Conservation (phyloP, 2,329 filamentous ascomycete genomes). For the Coleophoma crateriformis region DNA sequence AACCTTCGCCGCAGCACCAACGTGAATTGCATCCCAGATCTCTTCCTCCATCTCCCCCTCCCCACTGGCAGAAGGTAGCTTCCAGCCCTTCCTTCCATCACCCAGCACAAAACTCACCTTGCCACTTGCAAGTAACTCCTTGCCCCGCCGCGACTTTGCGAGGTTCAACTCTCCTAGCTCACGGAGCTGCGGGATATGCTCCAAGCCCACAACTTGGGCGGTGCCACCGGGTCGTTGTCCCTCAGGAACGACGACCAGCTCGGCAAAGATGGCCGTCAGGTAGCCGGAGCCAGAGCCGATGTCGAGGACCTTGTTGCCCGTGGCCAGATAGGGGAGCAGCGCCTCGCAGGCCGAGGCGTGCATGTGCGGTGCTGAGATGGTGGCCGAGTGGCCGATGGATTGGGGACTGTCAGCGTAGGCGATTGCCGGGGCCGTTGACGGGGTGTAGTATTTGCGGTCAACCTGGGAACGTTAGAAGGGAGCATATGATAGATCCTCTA, state of each 20-base stretch:
- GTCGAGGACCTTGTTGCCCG: constrained; percentile 53
- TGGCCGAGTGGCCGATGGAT: constrained; percentile 60
- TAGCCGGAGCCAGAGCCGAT: constrained; percentile 77
- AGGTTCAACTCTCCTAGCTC: constrained; percentile 62
- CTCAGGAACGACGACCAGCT: constrained; percentile 30
- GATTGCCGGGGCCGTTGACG: constrained; percentile 31
- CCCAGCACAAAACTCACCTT: constrained; percentile 68
- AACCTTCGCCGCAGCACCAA: constrained; percentile 76
- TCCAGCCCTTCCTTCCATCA: constrained; percentile 66
- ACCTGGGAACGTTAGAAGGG: no score
- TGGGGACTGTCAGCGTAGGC: constrained; percentile 74
- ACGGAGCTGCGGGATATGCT: constrained; percentile 63
- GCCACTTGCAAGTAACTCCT: constrained; percentile 53
- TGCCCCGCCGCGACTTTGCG: constrained; percentile 53
- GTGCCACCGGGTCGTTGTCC: constrained; percentile 9
- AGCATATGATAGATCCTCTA: no score
- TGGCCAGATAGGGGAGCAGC: constrained; percentile 47
- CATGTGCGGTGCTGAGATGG: constrained; percentile 71
- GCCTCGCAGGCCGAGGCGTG: constrained; percentile 61
- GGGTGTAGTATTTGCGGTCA: no score
- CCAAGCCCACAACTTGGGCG: constrained; percentile 59
- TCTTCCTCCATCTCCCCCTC: constrained; percentile 37
- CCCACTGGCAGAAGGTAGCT: not conserved
- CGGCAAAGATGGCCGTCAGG: constrained; percentile 80
- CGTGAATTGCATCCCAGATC: constrained; percentile 90